These are phyloP conservation scores for Penicillium sp. DNA, from an alignment of 2,329 filamentous ascomycete genomes.

Conservation along the genomic window DNA sequence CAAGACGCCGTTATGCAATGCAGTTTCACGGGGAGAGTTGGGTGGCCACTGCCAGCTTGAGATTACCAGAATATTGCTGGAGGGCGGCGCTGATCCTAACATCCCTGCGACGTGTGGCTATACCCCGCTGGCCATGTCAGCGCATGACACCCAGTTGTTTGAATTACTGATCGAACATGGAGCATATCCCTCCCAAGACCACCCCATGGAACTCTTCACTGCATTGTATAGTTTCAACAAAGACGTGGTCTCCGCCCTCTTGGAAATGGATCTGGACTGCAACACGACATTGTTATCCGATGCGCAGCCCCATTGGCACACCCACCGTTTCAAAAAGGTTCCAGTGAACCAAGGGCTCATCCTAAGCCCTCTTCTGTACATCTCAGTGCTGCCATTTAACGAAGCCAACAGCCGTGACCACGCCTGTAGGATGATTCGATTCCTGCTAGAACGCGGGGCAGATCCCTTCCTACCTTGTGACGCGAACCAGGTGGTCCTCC, in stretches of 20 bases:
- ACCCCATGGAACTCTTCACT: constrained; percentile 18
- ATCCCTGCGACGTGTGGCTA: constrained; percentile 16
- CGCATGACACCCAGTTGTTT: constrained; percentile 13
- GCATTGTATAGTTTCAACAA: constrained; percentile 11
- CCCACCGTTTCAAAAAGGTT: constrained; percentile 2
- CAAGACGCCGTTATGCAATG: constrained; percentile 11
- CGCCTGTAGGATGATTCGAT: constrained; percentile 14
- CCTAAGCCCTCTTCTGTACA: constrained; percentile 18
- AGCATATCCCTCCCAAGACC: constrained; percentile 11
- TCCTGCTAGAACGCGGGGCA: constrained; percentile 17
- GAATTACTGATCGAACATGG: constrained; percentile 14
- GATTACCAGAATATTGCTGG: constrained; percentile 14
- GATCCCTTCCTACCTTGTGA: constrained; percentile 15
- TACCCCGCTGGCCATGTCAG: constrained; percentile 15
- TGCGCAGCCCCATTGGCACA: constrained; percentile 16
- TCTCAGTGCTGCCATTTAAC: constrained; percentile 19
- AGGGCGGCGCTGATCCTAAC: constrained; percentile 21
- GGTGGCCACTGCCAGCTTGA: constrained; percentile 15
- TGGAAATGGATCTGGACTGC: constrained; percentile 13
- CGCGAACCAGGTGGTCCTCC: constrained; percentile 12
- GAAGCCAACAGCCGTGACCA: constrained; percentile 14
- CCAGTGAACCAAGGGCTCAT: neutral
- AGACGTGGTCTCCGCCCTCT: constrained; percentile 6
- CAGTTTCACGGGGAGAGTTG: constrained; percentile 3
- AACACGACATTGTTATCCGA: constrained; percentile 13